Percentiles rank a stretch among this genome's conserved stretches.
Conservation (phyloP, 139 green algal genomes). For the Trebouxia sp. region DNA sequence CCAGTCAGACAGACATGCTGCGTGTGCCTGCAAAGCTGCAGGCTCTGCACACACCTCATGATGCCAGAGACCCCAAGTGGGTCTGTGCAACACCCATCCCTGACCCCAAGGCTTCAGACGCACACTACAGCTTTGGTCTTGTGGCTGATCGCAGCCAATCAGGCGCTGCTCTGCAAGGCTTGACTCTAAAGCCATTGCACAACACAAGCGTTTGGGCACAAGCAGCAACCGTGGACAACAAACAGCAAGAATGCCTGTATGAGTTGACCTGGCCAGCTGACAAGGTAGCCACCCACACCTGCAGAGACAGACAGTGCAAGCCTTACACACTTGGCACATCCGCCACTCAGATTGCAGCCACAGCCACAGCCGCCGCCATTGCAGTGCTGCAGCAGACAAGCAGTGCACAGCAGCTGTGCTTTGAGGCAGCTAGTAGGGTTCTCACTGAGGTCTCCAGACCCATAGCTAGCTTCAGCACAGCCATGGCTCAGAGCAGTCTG, state of each 20-base stretch:
- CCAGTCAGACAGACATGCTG: not conserved
- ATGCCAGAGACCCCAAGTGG: not conserved
- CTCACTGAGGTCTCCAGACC: not conserved
- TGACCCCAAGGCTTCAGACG: not conserved
- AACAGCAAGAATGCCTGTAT: not conserved
- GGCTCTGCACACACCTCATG: not conserved
- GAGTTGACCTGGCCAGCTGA: slow-evolving; percentile 7
- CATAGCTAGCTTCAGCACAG: too few relatives aligned
- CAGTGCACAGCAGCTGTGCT: not conserved
- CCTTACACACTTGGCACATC: not conserved
- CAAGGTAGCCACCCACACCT: not conserved
- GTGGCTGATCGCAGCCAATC: not conserved
- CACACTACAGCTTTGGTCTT: not conserved
- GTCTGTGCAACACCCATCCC: not conserved
- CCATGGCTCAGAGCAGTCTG: not conserved
- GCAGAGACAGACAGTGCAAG: not conserved
- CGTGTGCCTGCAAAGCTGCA: slow-evolving; percentile 16
- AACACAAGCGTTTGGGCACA: too few relatives aligned
- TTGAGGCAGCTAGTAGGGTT: not conserved
- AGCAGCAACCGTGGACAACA: not conserved
- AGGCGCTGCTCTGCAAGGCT: not conserved
- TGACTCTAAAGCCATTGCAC: not conserved
- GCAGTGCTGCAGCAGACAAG: too few relatives aligned
- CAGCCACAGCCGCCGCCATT: not conserved
- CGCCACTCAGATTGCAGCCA: not conserved